Percentiles rank a stretch among this genome's conserved stretches.
These are phyloP conservation scores for Populus hybrid DNA, from an alignment of 441 rosid genomes.

Conservation along the genomic window DNA sequence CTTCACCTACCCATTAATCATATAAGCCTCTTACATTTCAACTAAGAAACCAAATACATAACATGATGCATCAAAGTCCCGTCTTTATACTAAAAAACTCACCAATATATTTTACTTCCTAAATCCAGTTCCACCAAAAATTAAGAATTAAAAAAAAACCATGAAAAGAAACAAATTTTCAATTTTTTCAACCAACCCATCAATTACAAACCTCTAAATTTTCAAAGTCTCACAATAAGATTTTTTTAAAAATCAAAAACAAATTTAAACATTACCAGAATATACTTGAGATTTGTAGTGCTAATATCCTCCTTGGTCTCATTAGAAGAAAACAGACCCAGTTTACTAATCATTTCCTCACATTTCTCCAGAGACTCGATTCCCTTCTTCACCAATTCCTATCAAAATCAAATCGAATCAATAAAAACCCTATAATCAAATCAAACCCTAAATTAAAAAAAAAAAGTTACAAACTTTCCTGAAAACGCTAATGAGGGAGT, in stretches of 20 bases:
- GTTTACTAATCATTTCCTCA: constrained; percentile 75
- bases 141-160: background rate
- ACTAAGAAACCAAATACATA: background rate
- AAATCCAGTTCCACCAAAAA: background rate
- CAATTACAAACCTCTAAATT: background rate
- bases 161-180: background rate
- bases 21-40: background rate
- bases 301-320: constrained; percentile 88
- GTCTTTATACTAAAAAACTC: background rate
- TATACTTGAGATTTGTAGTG: constrained; percentile 75
- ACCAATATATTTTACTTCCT: background rate
- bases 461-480: background rate
- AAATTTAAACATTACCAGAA: constrained; percentile 49
- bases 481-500: background rate
- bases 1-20: too few relatives aligned
- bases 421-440: background rate
- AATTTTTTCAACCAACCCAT: background rate
- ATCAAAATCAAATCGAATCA: background rate
- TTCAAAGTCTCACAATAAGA: background rate
- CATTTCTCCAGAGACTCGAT: constrained; percentile 62
- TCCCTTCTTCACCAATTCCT: constrained; percentile 73
- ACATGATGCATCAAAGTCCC: background rate
- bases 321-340: constrained; percentile 79
- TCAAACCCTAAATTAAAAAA: too few relatives aligned
- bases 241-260: background rate